These are phyloP conservation scores for Magnolia officinalis DNA, from an alignment of 164 flowering plant species.

Conservation along the genomic window DNA sequence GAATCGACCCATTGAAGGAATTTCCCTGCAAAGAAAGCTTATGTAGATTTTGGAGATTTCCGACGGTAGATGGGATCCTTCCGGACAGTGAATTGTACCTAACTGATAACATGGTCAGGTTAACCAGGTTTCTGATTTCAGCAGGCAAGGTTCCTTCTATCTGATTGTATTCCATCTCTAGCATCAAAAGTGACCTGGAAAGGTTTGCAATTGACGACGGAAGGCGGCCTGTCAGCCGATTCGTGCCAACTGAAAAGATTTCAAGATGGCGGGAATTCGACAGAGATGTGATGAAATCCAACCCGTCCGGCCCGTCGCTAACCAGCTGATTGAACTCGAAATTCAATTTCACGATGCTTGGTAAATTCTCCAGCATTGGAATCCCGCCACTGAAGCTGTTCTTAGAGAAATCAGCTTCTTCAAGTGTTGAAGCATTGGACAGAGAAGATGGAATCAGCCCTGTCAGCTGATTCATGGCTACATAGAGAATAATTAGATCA, in stretches of 20 bases:
- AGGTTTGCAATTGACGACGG: constrained; percentile 24
- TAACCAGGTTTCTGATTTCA: constrained; percentile 17
- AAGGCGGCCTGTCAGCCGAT: constrained; percentile 18
- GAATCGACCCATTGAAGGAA: constrained; percentile 1
- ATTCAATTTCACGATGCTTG: constrained; percentile 23
- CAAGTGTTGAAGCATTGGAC: constrained; percentile 1
- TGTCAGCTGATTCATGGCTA: neutral
- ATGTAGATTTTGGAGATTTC: constrained; percentile 17
- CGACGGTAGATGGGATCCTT: constrained; percentile 18
- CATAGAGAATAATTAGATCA: constrained; percentile 22
- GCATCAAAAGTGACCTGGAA: neutral
- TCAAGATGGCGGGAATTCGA: constrained; percentile 21
- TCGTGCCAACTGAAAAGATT: neutral
- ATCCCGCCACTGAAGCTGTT: constrained; percentile 36
- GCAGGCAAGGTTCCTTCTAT: constrained; percentile 19
- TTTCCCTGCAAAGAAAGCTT: neutral
- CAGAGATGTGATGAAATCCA: constrained; percentile 21
- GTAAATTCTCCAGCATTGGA: constrained; percentile 39
- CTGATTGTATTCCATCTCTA: neutral
- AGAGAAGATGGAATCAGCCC: constrained; percentile 24
- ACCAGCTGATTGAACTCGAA: constrained; percentile 23
- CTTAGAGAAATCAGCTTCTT: constrained; percentile 21
- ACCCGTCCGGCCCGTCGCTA: constrained; percentile 2
- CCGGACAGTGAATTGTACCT: constrained; percentile 19
- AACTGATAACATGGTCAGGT: constrained; percentile 2